These are phyloP conservation scores for Plectranthus barbatus DNA, from an alignment of 257 asterid genomes.

Conservation along the genomic window DNA sequence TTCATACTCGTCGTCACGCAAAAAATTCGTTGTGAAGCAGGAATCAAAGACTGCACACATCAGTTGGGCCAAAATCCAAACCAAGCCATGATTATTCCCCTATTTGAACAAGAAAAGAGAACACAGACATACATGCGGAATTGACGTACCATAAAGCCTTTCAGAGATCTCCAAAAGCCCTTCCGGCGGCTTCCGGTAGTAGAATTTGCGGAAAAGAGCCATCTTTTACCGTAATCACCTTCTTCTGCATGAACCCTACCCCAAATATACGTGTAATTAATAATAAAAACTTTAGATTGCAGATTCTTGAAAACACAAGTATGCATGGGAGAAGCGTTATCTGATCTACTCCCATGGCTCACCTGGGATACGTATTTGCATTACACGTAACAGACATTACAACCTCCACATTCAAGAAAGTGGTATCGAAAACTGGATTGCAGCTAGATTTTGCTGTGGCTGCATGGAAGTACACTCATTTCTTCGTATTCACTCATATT, in stretches of 20 bases:
- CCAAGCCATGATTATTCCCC: too few species aligned
- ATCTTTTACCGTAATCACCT: conserved; percentile 20
- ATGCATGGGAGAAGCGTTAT: too few species aligned
- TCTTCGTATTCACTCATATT: conserved; percentile 40
- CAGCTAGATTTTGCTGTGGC: conserved; percentile 35
- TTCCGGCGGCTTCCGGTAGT: conserved; percentile 48
- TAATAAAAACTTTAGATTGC: not conserved
- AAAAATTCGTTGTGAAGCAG: conserved; percentile 43
- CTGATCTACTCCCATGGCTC: too few species aligned
- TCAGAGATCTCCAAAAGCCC: conserved; percentile 54
- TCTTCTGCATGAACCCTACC: conserved; percentile 15
- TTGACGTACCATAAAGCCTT: conserved; percentile 39
- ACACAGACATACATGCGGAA: not conserved
- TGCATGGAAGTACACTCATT: conserved; percentile 40
- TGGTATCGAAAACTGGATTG: conserved; percentile 14
- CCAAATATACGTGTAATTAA: not conserved
- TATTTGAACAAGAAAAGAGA: too few species aligned
- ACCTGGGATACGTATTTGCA: not conserved
- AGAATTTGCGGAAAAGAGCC: conserved; percentile 43
- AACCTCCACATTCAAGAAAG: conserved; percentile 28
- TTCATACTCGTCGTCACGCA: conserved; percentile 32
- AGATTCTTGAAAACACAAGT: conserved; percentile 14
- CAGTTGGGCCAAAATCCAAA: not conserved
- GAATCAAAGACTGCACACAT: conserved; percentile 41
- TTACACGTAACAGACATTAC: not conserved